Conservation (phyloP, 345 rosid genomes). For the Angophora floribunda region DNA sequence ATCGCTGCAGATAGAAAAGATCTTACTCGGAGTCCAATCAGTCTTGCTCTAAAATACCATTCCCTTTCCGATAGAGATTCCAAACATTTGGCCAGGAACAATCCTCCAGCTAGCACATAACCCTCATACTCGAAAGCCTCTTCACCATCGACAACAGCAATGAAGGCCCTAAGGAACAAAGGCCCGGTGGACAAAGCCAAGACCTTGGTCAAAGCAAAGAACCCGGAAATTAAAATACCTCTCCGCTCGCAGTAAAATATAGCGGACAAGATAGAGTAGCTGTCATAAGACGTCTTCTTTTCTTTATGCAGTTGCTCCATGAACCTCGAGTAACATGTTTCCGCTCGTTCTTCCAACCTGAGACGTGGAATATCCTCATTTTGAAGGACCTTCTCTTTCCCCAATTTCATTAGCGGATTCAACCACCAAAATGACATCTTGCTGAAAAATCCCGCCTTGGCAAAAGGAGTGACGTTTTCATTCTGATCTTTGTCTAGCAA, state of each 20-base stretch:
- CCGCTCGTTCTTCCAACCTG: slow-evolving; percentile 18
- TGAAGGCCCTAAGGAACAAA: slow-evolving; percentile 34
- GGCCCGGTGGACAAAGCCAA: slow-evolving; percentile 31
- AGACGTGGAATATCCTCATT: slow-evolving; percentile 35
- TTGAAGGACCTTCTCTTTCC: slow-evolving; percentile 23
- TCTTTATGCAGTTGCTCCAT: slow-evolving; percentile 5
- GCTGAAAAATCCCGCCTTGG: slow-evolving; percentile 31
- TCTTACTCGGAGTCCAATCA: slow-evolving; percentile 32
- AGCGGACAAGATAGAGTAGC: slow-evolving; percentile 12
- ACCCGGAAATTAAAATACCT: slow-evolving; percentile 26
- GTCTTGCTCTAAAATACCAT: slow-evolving; percentile 27
- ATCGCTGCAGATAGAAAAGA: slow-evolving; percentile 38
- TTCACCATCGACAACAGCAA: slow-evolving; percentile 21
- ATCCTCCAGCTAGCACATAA: slow-evolving; percentile 16
- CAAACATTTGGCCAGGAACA: slow-evolving; percentile 30
- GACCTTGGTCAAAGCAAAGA: slow-evolving; percentile 37
- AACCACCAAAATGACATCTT: slow-evolving; percentile 48
- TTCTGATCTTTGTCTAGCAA: slow-evolving; percentile 14
- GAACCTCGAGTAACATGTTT: slow-evolving; percentile 27
- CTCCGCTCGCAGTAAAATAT: slow-evolving; percentile 23
- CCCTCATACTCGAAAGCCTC: slow-evolving; percentile 16
- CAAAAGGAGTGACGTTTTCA: slow-evolving; percentile 24
- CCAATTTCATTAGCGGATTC: slow-evolving; percentile 42
- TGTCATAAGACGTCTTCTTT: slow-evolving; percentile 11
- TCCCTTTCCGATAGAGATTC: slow-evolving; percentile 50